Evolutionary conservation across 352 stramenopile genomes (phyloP), one percentile per base, ranked within the genome.

Genomic region (Pelagophyceae sp.): DNA sequence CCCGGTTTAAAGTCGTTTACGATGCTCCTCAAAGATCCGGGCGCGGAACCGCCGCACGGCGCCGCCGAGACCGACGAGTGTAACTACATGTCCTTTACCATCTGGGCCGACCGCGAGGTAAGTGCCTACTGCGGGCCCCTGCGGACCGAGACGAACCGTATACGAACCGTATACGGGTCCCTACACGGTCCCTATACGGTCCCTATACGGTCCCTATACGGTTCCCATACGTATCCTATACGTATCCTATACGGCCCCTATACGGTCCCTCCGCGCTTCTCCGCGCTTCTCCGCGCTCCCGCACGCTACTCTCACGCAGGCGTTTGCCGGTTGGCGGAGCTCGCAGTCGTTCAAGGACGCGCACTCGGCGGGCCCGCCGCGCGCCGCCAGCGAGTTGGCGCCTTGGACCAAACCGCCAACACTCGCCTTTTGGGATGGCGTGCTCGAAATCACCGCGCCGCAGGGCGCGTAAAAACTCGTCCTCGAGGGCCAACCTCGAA

Each of bases 1-100:
- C 83, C 88, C 33, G 87, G 87, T 50, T 90, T 90, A 78, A 80
- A 90, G 0, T 77, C 76, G 19, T 90, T 90, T 78, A 80, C 63
- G 37, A 80, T 90, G 77, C 77, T 90, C 63, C 81, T 85, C 54
- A 78, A 86, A 25, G 86, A 90, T 81, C 83, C 77, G 50, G 79
- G 82, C 71, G 11, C 29, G 11, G 58, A 11, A n/a, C 5, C 15
- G 58, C 11, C 15, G 11, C 23, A 67, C 58, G 58, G 58, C 58
- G 27, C 31, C 58, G 5, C 23, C 58, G 27, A 35, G 58, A 6
- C 75, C 79, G 69, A 75, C 81, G 37, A 80, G 77, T 1, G 82
- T 87, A 80, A 81, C 86, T 91, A 90, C 70, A 75, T 86, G 50
- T 83, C 72, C 37, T 84, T 81, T 32, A 89, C 85, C 25, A 84